These are phyloP conservation scores for Zygosaccharomyces gambellarensis DNA, from an alignment of 805 yeast genomes.

Conservation along the genomic window DNA sequence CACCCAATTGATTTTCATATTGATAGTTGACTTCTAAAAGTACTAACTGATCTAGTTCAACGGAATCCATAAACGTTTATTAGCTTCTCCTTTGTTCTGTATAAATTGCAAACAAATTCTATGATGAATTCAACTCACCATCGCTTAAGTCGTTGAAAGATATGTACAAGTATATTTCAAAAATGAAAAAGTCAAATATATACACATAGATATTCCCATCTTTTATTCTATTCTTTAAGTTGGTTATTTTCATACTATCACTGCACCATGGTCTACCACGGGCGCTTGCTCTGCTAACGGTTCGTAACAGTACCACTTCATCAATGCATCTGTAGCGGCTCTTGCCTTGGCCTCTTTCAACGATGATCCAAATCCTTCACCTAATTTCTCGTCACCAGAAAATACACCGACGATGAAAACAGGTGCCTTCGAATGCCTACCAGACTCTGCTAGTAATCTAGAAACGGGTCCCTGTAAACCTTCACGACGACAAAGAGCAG, in stretches of 20 bases:
- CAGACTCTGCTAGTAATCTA: constrained; percentile 87
- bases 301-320: constrained; percentile 86
- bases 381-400: constrained; percentile 73
- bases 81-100: too few relatives aligned
- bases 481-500: constrained; percentile 71
- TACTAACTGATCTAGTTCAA: constrained; percentile 8
- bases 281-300: constrained; percentile 66
- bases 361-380: constrained; percentile 92
- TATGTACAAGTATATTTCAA: constrained; percentile 5
- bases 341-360: constrained; percentile 87
- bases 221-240: neutral
- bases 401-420: constrained; percentile 89
- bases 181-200: constrained; percentile 6
- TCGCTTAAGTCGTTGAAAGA: constrained; percentile 7
- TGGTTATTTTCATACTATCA: constrained; percentile 33
- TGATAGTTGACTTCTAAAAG: constrained; percentile 12
- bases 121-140: neutral
- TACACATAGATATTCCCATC: constrained; percentile 10
- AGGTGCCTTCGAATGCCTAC: constrained; percentile 78
- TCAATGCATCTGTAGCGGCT: constrained; percentile 85
- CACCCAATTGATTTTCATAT: constrained; percentile 4
- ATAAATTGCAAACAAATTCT: neutral
- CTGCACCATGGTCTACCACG: constrained; percentile 43
- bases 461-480: constrained; percentile 69
- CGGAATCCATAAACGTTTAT: neutral